Evolutionary conservation across 768 basidiomycete genomes (phyloP).

Genomic region (Lentinula aciculospora): DNA sequence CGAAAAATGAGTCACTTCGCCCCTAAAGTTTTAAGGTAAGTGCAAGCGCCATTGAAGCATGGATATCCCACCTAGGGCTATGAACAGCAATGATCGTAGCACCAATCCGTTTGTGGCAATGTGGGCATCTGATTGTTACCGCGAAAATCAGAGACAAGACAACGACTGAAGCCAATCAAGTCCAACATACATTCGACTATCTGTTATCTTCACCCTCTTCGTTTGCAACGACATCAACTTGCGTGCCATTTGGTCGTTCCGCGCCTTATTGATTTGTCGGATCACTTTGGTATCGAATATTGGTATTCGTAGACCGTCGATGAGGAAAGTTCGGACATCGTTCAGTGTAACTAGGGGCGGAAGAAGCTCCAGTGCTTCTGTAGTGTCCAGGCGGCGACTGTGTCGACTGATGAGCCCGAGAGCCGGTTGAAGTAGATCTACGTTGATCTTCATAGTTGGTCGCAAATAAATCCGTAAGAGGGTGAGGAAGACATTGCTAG

Average conservation of each 20-base stretch:
- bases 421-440: slow-evolving; percentile 72
- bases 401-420: slow-evolving; percentile 85
- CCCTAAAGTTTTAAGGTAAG: slow-evolving; percentile 39
- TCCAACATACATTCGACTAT: slow-evolving; percentile 79
- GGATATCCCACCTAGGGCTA: slow-evolving; percentile 72
- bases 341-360: slow-evolving; percentile 86
- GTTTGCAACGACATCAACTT: slow-evolving; percentile 72
- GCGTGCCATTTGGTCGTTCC: slow-evolving; percentile 71
- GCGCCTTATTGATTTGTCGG: slow-evolving; percentile 64
- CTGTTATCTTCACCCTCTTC: slow-evolving; percentile 82
- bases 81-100: slow-evolving; percentile 94
- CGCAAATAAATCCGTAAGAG: slow-evolving; percentile 86
- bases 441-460: slow-evolving; percentile 46
- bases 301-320: slow-evolving; percentile 61
- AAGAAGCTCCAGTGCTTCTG: slow-evolving; percentile 78
- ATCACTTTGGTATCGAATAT: slow-evolving; percentile 67
- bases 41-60: too few species aligned
- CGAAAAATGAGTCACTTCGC: slow-evolving; percentile 95
- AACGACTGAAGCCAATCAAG: not conserved
- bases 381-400: slow-evolving; percentile 73
- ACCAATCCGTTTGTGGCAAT: slow-evolving; percentile 92
- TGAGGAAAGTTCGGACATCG: slow-evolving; percentile 74
- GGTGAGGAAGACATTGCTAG: slow-evolving; percentile 69
- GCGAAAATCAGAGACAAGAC: slow-evolving; percentile 6
- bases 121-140: slow-evolving; percentile 66